Evolutionary conservation across 73 alveolate genomes (phyloP), one percentile per base, ranked within the genome.

Genomic region (Paramecium sonneborni): DNA sequence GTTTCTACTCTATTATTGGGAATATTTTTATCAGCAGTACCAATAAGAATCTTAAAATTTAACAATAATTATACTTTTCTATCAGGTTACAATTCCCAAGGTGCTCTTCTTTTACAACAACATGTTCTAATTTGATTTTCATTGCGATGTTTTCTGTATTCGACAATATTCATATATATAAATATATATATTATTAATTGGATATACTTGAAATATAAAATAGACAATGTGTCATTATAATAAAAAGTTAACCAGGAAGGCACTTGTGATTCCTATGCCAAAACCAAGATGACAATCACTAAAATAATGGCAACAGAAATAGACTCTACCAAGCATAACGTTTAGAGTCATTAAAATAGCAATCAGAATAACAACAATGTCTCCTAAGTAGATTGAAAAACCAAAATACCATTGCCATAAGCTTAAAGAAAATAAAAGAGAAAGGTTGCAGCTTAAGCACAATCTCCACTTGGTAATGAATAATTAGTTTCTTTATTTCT

Each of bases 1-100:
- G 99, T 97, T 37, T 93, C 91, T 1, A 96, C 94, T 44, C 90
- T 38, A 79, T 79, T 79, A 79, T 79, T 79, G 34, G 90, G 90
- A 24, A 79, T 79, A 44, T 79, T 44, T 62, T 79, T 79, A 79
- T 79, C 90, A n/a, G 90, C 62, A 12, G 90, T 79, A 38, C 90
- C 90, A 39, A 79, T 79, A 28, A 79, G 41, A 46, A 79, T 79
- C 90, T 79, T n/a, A 21, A 21, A 79, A 37, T 41, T 41, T 21
- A 79, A 39, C 5, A 0, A 3, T 38, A 2, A 15, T 52, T 43
- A 20, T 79, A 79, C 90, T 44, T 79, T 79, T 23, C 90, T 38
- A 9, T 79, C 90, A 12, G 90, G 90, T 46, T 79, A 48, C 21
- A 79, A 79, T 79, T 79, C 90, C 90, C 90, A 79, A 20, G 90